phyloP scores from a whole-genome alignment of 2,329 filamentous ascomycete genomes.

The Alternaria dauci region DNA sequence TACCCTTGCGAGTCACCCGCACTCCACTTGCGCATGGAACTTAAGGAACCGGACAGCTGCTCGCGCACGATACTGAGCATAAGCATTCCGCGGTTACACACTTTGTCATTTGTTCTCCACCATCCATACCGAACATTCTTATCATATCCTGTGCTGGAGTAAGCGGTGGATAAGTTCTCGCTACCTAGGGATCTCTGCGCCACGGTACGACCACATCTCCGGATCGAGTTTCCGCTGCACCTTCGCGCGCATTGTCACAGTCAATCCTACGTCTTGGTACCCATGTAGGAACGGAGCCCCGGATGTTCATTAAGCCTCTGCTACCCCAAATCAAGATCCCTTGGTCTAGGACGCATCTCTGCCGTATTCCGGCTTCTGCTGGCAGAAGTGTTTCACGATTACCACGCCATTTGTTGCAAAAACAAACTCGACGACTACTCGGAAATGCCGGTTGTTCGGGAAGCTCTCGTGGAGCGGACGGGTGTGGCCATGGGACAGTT shows the following conservation, averaged over 20 bases:
- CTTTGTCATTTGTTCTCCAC: conserved; percentile 13
- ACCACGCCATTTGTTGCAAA: conserved; percentile 19
- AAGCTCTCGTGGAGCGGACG: conserved; percentile 39
- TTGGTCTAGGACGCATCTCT: conserved; percentile 28
- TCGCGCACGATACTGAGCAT: conserved; percentile 38
- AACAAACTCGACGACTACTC: conserved; percentile 22
- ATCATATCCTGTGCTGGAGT: conserved; percentile 15
- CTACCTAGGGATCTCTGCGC: conserved; percentile 33
- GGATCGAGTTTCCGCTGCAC: conserved; percentile 37
- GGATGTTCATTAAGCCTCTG: conserved; percentile 34
- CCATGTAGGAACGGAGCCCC: conserved; percentile 43
- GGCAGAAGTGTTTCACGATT: conserved; percentile 43
- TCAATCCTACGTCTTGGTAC: conserved; percentile 31
- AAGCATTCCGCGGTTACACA: conserved; percentile 13
- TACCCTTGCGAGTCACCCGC: conserved; percentile 44
- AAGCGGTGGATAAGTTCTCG: conserved; percentile 35
- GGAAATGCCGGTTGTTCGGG: conserved; percentile 48
- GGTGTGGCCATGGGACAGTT: conserved; percentile 42
- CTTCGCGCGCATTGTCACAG: conserved; percentile 45
- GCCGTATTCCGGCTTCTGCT: conserved; percentile 44
- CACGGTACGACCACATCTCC: conserved; percentile 28
- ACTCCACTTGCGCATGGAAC: conserved; percentile 42
- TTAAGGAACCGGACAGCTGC: conserved; percentile 43
- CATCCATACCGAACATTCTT: conserved; percentile 22
- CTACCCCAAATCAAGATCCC: conserved; percentile 22